Percentiles rank a stretch among this genome's conserved stretches.
These are phyloP conservation scores for Saccharomycopsis crataegensis DNA, from an alignment of 1,139 yeast species.

Conservation along the genomic window DNA sequence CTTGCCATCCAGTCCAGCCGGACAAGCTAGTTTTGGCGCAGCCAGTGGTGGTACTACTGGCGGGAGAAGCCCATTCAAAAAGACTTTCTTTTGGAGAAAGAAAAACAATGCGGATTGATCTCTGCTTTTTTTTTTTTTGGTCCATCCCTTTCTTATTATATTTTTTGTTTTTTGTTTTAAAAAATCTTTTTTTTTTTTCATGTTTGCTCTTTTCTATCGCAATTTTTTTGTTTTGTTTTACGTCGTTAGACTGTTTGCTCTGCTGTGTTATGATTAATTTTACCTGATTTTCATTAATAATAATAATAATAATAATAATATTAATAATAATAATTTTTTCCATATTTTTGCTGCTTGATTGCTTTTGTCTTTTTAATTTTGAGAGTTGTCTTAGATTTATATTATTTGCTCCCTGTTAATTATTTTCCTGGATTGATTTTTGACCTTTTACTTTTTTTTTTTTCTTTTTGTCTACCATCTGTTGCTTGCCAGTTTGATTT, in stretches of 20 bases:
- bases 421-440: no score
- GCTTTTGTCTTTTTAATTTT: neutral
- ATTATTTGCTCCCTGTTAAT: neutral
- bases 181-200: neutral
- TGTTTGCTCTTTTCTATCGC: neutral
- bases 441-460: no score
- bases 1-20: no score
- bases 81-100: conserved; percentile 14
- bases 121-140: neutral
- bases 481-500: no score
- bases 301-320: no score
- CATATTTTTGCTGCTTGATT: neutral
- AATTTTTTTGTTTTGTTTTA: neutral
- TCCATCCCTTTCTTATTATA: neutral
- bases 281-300: no score
- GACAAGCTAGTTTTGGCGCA: no score
- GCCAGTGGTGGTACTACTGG: neutral
- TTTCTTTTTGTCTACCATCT: no score
- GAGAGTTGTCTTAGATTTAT: neutral
- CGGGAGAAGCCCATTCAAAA: conserved; percentile 15
- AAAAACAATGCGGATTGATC: neutral
- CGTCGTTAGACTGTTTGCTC: neutral
- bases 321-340: no score
- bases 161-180: neutral
- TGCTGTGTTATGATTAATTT: no score